These are phyloP conservation scores for Allantophomopsis lycopodina DNA, from an alignment of 2,329 filamentous ascomycete genomes.

Conservation along the genomic window DNA sequence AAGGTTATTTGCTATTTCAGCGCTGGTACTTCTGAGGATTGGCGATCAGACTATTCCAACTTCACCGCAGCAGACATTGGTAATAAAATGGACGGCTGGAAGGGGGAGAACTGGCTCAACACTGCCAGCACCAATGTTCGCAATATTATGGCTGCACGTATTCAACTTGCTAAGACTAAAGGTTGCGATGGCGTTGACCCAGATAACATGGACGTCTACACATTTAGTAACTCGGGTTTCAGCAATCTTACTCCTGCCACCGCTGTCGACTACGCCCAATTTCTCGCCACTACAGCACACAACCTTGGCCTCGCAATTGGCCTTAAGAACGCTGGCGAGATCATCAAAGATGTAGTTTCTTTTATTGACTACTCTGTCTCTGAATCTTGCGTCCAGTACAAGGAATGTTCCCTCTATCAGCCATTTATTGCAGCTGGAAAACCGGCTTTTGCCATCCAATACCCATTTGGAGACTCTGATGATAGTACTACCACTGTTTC, in stretches of 20 bases:
- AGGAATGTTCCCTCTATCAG: constrained; percentile 42
- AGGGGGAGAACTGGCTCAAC: constrained; percentile 53
- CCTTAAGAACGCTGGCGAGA: constrained; percentile 53
- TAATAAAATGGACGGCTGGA: constrained; percentile 45
- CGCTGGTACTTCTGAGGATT: constrained; percentile 52
- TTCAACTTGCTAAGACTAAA: constrained; percentile 43
- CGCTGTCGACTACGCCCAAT: constrained; percentile 43
- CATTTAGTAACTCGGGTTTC: constrained; percentile 41
- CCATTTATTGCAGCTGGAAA: constrained; percentile 45
- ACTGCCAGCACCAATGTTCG: constrained; percentile 42
- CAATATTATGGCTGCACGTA: constrained; percentile 46
- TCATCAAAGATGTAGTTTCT: constrained; percentile 26
- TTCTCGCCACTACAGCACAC: constrained; percentile 40
- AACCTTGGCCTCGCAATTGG: constrained; percentile 44
- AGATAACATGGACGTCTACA: constrained; percentile 57
- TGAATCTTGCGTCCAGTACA: constrained; percentile 48
- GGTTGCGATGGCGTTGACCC: constrained; percentile 58
- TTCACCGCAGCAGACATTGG: constrained; percentile 45
- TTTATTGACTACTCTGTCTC: constrained; percentile 8
- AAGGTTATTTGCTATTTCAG: constrained; percentile 64
- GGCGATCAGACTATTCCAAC: constrained; percentile 39
- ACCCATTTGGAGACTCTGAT: constrained; percentile 24
- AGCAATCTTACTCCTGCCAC: constrained; percentile 44
- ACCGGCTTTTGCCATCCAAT: constrained; percentile 62
- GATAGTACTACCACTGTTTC: constrained; percentile 10